A percentile compares a stretch with the other conserved stretches of the same genome.
Conservation (phyloP, 306 rosid species). For the Herpetospermum pedunculosum region DNA sequence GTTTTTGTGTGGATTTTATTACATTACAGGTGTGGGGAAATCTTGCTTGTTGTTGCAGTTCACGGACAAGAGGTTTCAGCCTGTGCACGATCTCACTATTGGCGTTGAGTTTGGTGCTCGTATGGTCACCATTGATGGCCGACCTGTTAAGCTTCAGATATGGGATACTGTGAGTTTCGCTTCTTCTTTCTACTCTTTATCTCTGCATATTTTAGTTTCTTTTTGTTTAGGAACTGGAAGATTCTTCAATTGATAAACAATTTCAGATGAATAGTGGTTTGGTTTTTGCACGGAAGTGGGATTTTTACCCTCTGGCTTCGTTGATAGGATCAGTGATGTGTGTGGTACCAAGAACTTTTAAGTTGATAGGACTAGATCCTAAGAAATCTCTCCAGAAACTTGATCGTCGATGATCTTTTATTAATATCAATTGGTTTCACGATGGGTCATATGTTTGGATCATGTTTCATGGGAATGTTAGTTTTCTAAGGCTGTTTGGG, state of each 20-base stretch:
- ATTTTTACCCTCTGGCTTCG: not conserved
- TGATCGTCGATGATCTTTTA: not conserved
- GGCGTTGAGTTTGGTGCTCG: conserved; percentile 98
- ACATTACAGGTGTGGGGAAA: conserved; percentile 85
- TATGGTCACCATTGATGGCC: conserved; percentile 72
- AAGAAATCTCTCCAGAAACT: not conserved
- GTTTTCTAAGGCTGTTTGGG: not conserved
- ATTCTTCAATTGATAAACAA: not conserved
- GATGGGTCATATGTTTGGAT: not conserved
- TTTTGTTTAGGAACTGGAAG: not conserved
- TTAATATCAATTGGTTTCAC: not conserved
- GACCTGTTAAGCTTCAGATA: conserved; percentile 93
- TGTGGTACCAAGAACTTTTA: not conserved
- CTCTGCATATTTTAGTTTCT: not conserved
- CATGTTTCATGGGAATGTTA: not conserved
- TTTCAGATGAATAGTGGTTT: not conserved
- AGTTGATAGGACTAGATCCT: not conserved
- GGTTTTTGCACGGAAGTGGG: not conserved
- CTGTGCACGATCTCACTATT: conserved; percentile 94
- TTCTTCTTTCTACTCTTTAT: not conserved
- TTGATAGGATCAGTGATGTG: not conserved
- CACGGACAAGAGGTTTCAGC: conserved; percentile 95
- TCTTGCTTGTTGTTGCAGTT: conserved; percentile 87
- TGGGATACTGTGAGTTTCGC: conserved; percentile 75
- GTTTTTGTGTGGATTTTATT: not conserved